A percentile compares a stretch with the other conserved stretches of the same genome.
Evolutionary conservation across 2,329 filamentous ascomycete genomes (phyloP).

Genomic region (Orbilia blumenaviensis): DNA sequence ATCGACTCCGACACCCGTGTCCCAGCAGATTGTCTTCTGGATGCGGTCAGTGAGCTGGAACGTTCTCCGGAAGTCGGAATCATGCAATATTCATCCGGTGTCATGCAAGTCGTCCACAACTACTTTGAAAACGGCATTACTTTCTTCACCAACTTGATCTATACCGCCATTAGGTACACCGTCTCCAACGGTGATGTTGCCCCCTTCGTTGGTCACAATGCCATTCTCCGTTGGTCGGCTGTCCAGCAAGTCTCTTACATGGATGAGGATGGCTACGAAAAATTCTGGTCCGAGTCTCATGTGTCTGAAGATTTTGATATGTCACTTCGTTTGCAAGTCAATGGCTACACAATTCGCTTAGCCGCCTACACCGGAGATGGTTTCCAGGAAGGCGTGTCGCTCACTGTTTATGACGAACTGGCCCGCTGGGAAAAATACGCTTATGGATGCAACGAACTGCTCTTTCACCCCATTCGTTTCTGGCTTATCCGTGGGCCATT

Average conservation of each 20-base stretch:
- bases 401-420: slow-evolving; percentile 85
- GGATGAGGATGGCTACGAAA: slow-evolving; percentile 76
- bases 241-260: slow-evolving; percentile 77
- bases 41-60: slow-evolving; percentile 83
- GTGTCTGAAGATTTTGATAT: slow-evolving; percentile 86
- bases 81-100: slow-evolving; percentile 78
- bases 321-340: slow-evolving; percentile 77
- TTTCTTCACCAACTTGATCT: slow-evolving; percentile 78
- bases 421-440: slow-evolving; percentile 89
- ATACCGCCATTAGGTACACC: slow-evolving; percentile 79
- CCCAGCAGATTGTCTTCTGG: slow-evolving; percentile 78
- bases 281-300: slow-evolving; percentile 82
- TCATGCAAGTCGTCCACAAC: slow-evolving; percentile 79
- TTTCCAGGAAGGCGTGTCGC: slow-evolving; percentile 83
- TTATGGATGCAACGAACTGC: slow-evolving; percentile 81
- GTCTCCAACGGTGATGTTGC: slow-evolving; percentile 79
- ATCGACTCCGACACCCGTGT: slow-evolving; percentile 84
- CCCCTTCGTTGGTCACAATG: slow-evolving; percentile 83
- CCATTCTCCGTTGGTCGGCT: slow-evolving; percentile 77
- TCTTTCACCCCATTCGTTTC: slow-evolving; percentile 79
- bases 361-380: slow-evolving; percentile 78
- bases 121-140: slow-evolving; percentile 77
- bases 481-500: slow-evolving; percentile 80
- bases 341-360: slow-evolving; percentile 76
- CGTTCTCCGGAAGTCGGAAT: slow-evolving; percentile 80